Conservation (phyloP, 116 monocot genomes). For the Dioscorea cayenensis region DNA sequence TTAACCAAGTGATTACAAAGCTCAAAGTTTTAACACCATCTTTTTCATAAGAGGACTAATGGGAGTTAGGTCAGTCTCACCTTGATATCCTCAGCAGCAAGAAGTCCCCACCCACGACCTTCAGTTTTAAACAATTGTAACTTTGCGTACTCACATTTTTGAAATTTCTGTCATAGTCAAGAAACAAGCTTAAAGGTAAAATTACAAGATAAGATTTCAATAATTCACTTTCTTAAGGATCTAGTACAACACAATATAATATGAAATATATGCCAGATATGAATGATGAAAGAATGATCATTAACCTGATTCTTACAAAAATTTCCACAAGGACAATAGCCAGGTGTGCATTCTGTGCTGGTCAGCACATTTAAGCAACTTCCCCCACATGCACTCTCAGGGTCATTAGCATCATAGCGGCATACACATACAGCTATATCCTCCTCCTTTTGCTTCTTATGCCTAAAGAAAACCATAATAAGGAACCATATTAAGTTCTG, state of each 20-base stretch:
- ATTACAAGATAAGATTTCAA: too few relatives aligned
- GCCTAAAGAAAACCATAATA: constrained; percentile 36
- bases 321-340: constrained; percentile 65
- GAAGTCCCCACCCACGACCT: constrained; percentile 95
- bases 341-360: constrained; percentile 92
- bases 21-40: too few relatives aligned
- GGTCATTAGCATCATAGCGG: constrained; percentile 44
- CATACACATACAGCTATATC: constrained; percentile 80
- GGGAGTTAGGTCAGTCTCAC: constrained; percentile 11
- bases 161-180: constrained; percentile 57
- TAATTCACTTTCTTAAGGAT: too few relatives aligned
- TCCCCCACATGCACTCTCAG: constrained; percentile 84
- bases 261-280: neutral
- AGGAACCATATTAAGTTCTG: neutral
- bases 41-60: too few relatives aligned
- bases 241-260: too few relatives aligned
- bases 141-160: constrained; percentile 81
- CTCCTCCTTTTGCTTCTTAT: constrained; percentile 80
- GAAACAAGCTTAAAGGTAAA: neutral
- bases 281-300: neutral
- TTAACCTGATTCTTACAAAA: constrained; percentile 92
- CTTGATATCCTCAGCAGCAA: constrained; percentile 79
- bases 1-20: too few relatives aligned
- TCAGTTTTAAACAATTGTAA: constrained; percentile 72
- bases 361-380: constrained; percentile 86